A percentile compares a stretch with the other conserved stretches of the same genome.
Conservation (phyloP, 805 yeast species). For the Ogataea henricii region DNA sequence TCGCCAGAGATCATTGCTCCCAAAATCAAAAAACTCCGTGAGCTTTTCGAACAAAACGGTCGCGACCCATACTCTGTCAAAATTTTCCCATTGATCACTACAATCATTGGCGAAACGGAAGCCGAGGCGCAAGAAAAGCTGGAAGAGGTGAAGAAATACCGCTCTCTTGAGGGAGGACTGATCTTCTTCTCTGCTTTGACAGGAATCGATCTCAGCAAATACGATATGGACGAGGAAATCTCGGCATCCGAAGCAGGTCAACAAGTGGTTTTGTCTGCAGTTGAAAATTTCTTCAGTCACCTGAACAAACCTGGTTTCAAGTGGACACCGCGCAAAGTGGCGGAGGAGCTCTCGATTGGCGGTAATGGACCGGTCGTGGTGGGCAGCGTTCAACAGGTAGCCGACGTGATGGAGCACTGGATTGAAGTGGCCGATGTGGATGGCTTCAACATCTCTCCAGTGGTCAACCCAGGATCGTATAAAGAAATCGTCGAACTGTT, state of each 20-base stretch:
- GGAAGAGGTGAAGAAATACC: slow-evolving; percentile 13
- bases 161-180: slow-evolving; percentile 13
- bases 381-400: slow-evolving; percentile 41
- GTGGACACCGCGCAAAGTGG: slow-evolving; percentile 29
- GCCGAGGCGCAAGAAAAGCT: slow-evolving; percentile 7
- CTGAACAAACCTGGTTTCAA: slow-evolving; percentile 19
- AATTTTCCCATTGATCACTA: slow-evolving; percentile 10
- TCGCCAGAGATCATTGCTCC: slow-evolving; percentile 25
- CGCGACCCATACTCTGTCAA: slow-evolving; percentile 10
- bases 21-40: slow-evolving; percentile 9
- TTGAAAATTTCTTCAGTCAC: slow-evolving; percentile 14
- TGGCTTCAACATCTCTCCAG: slow-evolving; percentile 45
- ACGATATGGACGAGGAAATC: slow-evolving; percentile 35
- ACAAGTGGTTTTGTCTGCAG: slow-evolving; percentile 36
- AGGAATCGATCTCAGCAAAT: slow-evolving; percentile 42
- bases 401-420: slow-evolving; percentile 42
- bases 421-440: slow-evolving; percentile 42
- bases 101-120: slow-evolving; percentile 7
- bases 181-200: slow-evolving; percentile 28
- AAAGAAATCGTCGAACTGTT: slow-evolving; percentile 40
- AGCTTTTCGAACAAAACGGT: slow-evolving; percentile 9
- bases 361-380: slow-evolving; percentile 36
- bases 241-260: slow-evolving; percentile 17
- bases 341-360: slow-evolving; percentile 31
- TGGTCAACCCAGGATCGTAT: slow-evolving; percentile 38